Evolutionary conservation across 1,284 basidiomycete genomes (phyloP).

Genomic region (Caloboletus firmus): DNA sequence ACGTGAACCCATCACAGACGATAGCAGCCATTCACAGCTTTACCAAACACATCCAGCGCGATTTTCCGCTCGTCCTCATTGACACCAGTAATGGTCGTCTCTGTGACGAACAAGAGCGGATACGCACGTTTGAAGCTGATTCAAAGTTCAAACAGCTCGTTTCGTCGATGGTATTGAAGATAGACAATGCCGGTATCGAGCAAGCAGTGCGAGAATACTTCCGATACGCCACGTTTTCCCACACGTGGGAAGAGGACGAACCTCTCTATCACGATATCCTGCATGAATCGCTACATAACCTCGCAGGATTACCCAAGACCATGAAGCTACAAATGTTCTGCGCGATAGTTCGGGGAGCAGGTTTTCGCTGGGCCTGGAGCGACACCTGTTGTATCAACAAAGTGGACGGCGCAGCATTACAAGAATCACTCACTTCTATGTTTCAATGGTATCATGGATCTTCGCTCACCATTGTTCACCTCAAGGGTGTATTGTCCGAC

Average conservation of each 20-base stretch:
- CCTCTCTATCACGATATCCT: conserved; percentile 16
- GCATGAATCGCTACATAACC: conserved; percentile 11
- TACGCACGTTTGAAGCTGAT: conserved; percentile 12
- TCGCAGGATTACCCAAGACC: conserved; percentile 5
- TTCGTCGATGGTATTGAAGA: conserved; percentile 10
- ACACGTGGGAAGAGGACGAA: conserved; percentile 25
- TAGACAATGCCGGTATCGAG: conserved; percentile 5
- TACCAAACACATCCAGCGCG: conserved; percentile 9
- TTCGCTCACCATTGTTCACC: conserved; percentile 25
- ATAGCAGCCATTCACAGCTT: not conserved
- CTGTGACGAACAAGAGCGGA: conserved; percentile 14
- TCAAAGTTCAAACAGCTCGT: conserved; percentile 17
- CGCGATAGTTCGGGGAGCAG: conserved; percentile 7
- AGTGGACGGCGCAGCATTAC: conserved; percentile 13
- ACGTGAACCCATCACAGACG: conserved; percentile 15
- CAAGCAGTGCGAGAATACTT: conserved; percentile 13
- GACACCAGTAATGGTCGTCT: conserved; percentile 16
- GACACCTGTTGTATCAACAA: conserved; percentile 31
- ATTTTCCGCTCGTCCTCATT: conserved; percentile 15
- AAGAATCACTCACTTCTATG: conserved; percentile 28
- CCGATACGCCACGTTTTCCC: conserved; percentile 27
- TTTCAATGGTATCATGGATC: conserved; percentile 27
- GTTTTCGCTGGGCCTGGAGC: conserved; percentile 30
- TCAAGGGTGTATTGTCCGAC: conserved; percentile 16
- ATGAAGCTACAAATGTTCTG: conserved; percentile 25